Evolutionary conservation across 2,329 filamentous ascomycete genomes (phyloP).

Genomic region (Sphaerulina vaccinii): DNA sequence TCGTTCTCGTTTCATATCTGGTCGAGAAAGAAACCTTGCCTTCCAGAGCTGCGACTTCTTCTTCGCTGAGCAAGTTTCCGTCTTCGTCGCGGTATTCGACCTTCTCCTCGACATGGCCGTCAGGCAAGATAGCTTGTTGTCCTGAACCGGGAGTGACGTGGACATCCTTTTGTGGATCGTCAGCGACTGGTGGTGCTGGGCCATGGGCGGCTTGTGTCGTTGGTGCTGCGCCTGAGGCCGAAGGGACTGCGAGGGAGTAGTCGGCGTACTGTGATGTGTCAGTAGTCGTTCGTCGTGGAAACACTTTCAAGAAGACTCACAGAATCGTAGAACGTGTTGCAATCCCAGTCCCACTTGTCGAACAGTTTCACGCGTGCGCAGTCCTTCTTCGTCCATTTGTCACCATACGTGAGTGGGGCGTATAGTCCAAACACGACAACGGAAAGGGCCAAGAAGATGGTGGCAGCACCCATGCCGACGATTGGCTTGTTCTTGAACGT

Average conservation of each 20-base stretch:
- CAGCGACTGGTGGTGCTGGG: conserved; percentile 38
- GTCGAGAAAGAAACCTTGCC: conserved; percentile 96
- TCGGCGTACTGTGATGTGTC: conserved; percentile 35
- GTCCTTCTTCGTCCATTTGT: conserved; percentile 84
- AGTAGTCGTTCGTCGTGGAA: neutral
- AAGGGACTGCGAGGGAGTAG: conserved; percentile 32
- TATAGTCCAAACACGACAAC: conserved; percentile 80
- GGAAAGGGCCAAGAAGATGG: conserved; percentile 71
- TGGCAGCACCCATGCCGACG: conserved; percentile 71
- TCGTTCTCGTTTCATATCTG: conserved; percentile 89
- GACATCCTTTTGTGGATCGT: conserved; percentile 39
- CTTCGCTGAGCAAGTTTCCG: conserved; percentile 80
- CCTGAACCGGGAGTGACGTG: conserved; percentile 38
- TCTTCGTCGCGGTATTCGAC: conserved; percentile 94
- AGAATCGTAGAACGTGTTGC: conserved; percentile 83
- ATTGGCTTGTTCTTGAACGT: conserved; percentile 64
- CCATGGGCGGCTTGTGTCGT: conserved; percentile 33
- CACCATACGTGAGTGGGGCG: conserved; percentile 87
- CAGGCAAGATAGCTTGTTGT: conserved; percentile 28
- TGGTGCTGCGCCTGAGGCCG: conserved; percentile 25
- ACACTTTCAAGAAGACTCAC: too few species aligned
- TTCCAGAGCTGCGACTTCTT: conserved; percentile 78
- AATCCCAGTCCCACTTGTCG: conserved; percentile 93
- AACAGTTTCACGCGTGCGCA: conserved; percentile 88
- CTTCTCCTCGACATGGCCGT: conserved; percentile 62